These are phyloP conservation scores for Amphicarpaea edgeworthii DNA, from an alignment of 306 rosid genomes.

Conservation along the genomic window DNA sequence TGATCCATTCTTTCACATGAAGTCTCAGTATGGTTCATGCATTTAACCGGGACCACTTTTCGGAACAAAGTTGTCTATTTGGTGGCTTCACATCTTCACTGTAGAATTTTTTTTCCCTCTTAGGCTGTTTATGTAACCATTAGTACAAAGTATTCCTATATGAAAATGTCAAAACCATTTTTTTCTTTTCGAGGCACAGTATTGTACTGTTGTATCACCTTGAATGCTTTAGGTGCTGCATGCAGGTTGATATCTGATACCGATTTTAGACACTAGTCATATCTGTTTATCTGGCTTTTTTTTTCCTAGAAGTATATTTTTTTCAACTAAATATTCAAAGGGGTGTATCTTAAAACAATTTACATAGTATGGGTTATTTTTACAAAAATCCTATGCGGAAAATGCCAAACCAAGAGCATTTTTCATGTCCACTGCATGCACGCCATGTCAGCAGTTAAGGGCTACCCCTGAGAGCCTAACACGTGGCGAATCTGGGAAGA, in stretches of 20 bases:
- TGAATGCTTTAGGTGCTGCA: conserved; percentile 48
- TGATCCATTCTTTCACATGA: conserved; percentile 40
- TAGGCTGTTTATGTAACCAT: conserved; percentile 59
- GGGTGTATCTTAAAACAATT: no score
- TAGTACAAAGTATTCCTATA: conserved; percentile 48
- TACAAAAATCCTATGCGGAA: no score
- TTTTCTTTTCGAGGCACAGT: conserved; percentile 57
- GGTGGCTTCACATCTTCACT: conserved; percentile 43
- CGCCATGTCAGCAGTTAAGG: no score
- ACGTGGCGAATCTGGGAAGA: no score
- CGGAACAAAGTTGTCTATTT: conserved; percentile 46
- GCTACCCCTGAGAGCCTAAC: no score
- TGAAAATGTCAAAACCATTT: conserved; percentile 57
- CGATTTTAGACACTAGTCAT: conserved; percentile 16
- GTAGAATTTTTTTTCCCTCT: neutral
- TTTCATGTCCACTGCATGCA: no score
- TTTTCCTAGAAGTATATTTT: no score
- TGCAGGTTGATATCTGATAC: conserved; percentile 28
- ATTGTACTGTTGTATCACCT: conserved; percentile 45
- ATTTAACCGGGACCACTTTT: conserved; percentile 47
- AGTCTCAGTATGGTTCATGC: conserved; percentile 46
- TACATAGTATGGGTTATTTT: no score
- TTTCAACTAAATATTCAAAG: no score
- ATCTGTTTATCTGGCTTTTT: neutral
- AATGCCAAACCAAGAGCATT: no score